These are phyloP conservation scores for Chrysosporium queenslandicum DNA, from an alignment of 2,329 filamentous ascomycete genomes.

Conservation along the genomic window DNA sequence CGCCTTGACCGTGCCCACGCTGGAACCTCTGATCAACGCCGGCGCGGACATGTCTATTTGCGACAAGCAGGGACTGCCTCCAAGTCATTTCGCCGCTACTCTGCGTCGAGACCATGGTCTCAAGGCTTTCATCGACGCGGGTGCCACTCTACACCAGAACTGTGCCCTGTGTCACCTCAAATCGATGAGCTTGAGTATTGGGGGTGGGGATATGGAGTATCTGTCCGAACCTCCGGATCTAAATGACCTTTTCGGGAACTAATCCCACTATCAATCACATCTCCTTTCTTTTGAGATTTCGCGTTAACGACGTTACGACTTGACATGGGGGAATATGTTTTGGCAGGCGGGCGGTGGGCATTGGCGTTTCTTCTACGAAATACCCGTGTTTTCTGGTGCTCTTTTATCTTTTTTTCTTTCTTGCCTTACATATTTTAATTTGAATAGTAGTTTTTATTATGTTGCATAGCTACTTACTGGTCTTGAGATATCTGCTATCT, in stretches of 20 bases:
- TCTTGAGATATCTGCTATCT: no score
- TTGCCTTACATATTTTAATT: no score
- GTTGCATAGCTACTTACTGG: no score
- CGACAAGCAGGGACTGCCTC: background rate
- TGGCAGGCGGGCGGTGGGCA: no score
- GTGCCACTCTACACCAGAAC: background rate
- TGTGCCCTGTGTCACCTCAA: background rate
- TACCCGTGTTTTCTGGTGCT: no score
- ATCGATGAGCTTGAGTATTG: background rate
- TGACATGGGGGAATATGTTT: background rate
- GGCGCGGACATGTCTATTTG: slow-evolving; percentile 5
- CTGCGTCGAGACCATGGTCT: background rate
- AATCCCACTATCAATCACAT: background rate
- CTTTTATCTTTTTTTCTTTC: background rate
- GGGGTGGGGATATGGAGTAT: background rate
- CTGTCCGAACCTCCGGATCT: background rate
- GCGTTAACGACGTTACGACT: background rate
- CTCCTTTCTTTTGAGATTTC: no score
- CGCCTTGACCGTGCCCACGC: background rate
- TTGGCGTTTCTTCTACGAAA: no score
- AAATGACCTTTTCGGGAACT: slow-evolving; percentile 1
- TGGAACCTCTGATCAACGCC: slow-evolving; percentile 3
- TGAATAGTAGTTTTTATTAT: no score
- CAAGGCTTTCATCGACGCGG: background rate
- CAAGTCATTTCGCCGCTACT: slow-evolving; percentile 5